Conservation (phyloP, 257 asterid genomes). For the Hygrophila difformis region DNA sequence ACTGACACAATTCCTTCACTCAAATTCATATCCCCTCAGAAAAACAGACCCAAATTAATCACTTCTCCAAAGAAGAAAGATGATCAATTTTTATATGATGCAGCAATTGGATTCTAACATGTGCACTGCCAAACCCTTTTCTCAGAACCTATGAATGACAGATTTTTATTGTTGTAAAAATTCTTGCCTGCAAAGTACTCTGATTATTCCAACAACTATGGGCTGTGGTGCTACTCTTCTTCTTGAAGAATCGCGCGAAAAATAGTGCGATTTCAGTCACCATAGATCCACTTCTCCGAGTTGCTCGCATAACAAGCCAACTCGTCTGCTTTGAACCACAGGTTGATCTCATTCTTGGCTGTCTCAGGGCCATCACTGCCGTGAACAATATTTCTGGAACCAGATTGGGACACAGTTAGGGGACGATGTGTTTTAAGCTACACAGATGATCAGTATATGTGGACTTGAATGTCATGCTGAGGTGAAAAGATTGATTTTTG, state of each 20-base stretch:
- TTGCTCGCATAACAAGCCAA: slow-evolving; percentile 54
- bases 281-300: slow-evolving; percentile 72
- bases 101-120: too few species aligned
- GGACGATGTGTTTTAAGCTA: background rate
- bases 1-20: too few species aligned
- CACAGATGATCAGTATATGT: background rate
- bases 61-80: too few species aligned
- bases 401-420: background rate
- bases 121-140: too few species aligned
- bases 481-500: background rate
- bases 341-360: slow-evolving; percentile 67
- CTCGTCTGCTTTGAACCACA: slow-evolving; percentile 76
- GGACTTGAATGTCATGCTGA: background rate
- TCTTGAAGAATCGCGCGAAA: background rate
- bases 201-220: too few species aligned
- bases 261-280: slow-evolving; percentile 31
- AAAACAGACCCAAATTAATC: too few species aligned
- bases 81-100: too few species aligned
- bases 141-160: too few species aligned
- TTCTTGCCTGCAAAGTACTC: too few species aligned
- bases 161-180: too few species aligned
- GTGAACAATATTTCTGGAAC: slow-evolving; percentile 61
- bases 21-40: too few species aligned
- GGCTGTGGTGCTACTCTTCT: too few species aligned
- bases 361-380: slow-evolving; percentile 83